These are phyloP conservation scores for Boletus albobrunnescens DNA, from an alignment of 1,284 basidiomycete genomes.

Conservation along the genomic window DNA sequence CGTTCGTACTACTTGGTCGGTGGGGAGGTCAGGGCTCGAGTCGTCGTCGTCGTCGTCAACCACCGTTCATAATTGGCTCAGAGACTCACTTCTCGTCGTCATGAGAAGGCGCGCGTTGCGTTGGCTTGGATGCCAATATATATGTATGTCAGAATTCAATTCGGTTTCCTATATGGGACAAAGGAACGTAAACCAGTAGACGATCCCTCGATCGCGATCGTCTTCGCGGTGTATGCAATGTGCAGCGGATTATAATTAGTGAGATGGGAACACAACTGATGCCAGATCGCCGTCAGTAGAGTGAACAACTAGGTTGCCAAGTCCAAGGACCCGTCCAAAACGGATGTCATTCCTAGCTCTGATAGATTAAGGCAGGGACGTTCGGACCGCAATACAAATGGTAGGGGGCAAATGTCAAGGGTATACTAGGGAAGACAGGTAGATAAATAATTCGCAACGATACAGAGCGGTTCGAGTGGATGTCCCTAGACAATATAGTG, in stretches of 20 bases:
- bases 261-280: not conserved
- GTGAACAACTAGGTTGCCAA: not conserved
- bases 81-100: constrained; percentile 1
- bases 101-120: too few relatives aligned
- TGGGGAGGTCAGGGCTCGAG: constrained; percentile 9
- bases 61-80: not conserved
- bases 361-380: too few relatives aligned
- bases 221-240: not conserved
- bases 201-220: constrained; percentile 23
- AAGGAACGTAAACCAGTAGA: constrained; percentile 10
- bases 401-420: constrained; percentile 5
- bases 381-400: constrained; percentile 18
- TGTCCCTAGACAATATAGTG: constrained; percentile 16
- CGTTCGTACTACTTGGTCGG: not conserved
- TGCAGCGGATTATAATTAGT: not conserved
- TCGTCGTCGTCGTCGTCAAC: constrained; percentile 9
- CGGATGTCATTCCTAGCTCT: too few relatives aligned
- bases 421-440: constrained; percentile 17
- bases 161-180: constrained; percentile 3
- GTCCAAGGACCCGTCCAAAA: too few relatives aligned
- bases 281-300: not conserved
- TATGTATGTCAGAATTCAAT: not conserved
- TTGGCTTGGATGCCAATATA: too few relatives aligned
- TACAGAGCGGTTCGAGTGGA: constrained; percentile 20
- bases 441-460: constrained; percentile 29